Evolutionary conservation across 2,329 filamentous ascomycete genomes (phyloP).

Genomic region (Penicillium sp.): DNA sequence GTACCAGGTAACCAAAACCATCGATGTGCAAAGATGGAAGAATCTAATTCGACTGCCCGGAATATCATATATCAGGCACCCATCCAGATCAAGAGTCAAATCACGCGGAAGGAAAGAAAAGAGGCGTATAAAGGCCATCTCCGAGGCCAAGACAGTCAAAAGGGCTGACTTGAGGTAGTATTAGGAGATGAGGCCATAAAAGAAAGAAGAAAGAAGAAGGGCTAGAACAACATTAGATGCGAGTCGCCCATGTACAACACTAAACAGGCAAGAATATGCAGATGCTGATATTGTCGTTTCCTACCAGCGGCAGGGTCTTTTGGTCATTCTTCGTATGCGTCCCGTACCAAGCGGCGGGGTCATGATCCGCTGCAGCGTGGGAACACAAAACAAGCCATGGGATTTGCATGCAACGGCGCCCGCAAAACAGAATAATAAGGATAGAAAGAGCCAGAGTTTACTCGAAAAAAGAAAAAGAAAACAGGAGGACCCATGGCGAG

Average conservation of each 20-base stretch:
- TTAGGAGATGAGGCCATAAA: conserved; percentile 4
- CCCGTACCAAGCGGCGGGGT: conserved; percentile 25
- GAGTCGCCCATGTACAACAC: conserved; percentile 35
- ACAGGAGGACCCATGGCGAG: neutral
- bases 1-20: neutral
- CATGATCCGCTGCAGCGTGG: conserved; percentile 30
- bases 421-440: conserved; percentile 20
- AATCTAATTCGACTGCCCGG: neutral
- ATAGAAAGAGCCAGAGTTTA: conserved; percentile 14
- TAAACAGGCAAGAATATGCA: conserved; percentile 35
- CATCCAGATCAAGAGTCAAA: conserved; percentile 9
- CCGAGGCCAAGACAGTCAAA: conserved; percentile 9
- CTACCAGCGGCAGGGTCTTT: conserved; percentile 33
- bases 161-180: conserved; percentile 7
- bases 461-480: conserved; percentile 3
- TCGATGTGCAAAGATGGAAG: neutral
- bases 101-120: conserved; percentile 13
- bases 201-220: conserved; percentile 9
- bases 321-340: conserved; percentile 39
- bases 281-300: conserved; percentile 41
- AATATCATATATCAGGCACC: neutral
- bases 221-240: conserved; percentile 31
- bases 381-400: conserved; percentile 22
- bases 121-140: conserved; percentile 9
- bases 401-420: conserved; percentile 29